phyloP scores from a whole-genome alignment of 73 alveolate species.

The Tetrahymena elliotti region DNA sequence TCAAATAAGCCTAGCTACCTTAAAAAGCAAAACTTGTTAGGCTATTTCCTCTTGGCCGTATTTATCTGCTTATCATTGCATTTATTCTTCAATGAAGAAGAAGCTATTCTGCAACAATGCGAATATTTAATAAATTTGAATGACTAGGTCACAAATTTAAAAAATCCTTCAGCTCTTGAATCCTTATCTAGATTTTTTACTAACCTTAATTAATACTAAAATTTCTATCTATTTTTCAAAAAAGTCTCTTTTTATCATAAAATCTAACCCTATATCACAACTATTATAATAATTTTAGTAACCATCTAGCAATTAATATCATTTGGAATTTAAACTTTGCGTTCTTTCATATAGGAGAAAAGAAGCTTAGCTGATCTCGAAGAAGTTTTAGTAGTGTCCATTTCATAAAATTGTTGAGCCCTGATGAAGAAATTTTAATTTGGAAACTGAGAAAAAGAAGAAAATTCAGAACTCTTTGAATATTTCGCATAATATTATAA shows the following conservation, averaged over 20 bases:
- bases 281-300: too few relatives aligned
- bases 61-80: not conserved
- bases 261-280: not conserved
- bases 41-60: not conserved
- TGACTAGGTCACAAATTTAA: too few relatives aligned
- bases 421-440: too few relatives aligned
- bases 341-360: not conserved
- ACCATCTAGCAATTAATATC: not conserved
- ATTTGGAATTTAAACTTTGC: too few relatives aligned
- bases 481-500: too few relatives aligned
- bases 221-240: not conserved
- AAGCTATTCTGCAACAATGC: not conserved
- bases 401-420: not conserved
- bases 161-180: not conserved
- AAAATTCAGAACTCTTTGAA: not conserved
- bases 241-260: not conserved
- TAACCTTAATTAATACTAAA: not conserved
- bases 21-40: not conserved
- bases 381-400: not conserved
- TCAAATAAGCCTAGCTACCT: not conserved
- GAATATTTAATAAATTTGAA: not conserved
- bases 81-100: not conserved
- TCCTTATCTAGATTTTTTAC: not conserved
- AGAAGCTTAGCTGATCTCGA: not conserved
- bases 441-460: too few relatives aligned